Conservation (phyloP, 345 rosid species). For the Pistacia vera region DNA sequence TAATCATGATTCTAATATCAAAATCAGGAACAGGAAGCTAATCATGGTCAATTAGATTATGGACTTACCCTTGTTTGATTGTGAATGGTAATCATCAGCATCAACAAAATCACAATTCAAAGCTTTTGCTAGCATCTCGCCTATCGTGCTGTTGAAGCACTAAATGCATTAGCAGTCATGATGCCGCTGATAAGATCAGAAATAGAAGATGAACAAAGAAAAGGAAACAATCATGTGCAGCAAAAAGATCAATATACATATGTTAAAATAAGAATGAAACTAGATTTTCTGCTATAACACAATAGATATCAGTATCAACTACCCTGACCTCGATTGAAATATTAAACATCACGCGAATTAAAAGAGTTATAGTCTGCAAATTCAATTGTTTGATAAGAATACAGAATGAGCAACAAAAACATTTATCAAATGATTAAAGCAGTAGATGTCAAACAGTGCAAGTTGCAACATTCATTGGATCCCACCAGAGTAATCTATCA, state of each 20-base stretch:
- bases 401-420: too few relatives aligned
- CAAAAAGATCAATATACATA: neutral
- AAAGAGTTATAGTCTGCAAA: neutral
- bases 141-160: conserved; percentile 60
- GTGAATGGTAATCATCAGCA: conserved; percentile 84
- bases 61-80: conserved; percentile 66
- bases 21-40: too few relatives aligned
- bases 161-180: neutral
- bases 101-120: conserved; percentile 67
- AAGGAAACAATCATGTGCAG: neutral
- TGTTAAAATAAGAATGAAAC: neutral
- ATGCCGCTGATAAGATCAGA: neutral
- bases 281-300: neutral
- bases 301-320: neutral
- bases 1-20: neutral
- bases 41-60: neutral
- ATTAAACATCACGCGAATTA: neutral
- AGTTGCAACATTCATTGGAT: too few relatives aligned
- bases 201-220: neutral
- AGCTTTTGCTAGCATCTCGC: conserved; percentile 26
- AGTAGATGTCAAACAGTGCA: too few relatives aligned
- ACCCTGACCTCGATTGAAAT: neutral
- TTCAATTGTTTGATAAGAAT: neutral
- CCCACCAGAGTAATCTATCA: too few relatives aligned
- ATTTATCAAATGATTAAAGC: too few relatives aligned